A percentile compares a stretch with the other conserved stretches of the same genome.
phyloP scores from a whole-genome alignment of 2,329 filamentous ascomycete genomes.

The Aurifilum marmelostoma region DNA sequence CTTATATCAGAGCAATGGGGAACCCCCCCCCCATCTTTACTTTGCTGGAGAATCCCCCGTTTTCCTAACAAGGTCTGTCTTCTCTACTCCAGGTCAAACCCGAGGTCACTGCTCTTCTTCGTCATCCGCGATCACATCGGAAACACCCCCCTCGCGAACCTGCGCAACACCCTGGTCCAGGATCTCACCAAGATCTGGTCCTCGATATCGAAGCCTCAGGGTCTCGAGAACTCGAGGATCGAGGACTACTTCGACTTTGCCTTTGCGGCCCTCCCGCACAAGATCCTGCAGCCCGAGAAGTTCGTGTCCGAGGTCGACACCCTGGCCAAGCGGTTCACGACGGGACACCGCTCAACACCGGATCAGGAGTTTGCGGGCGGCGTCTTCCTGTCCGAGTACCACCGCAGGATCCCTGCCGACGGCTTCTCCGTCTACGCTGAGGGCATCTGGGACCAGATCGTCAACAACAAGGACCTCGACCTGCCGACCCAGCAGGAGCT shows the following conservation, averaged over 20 bases:
- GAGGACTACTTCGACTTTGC: constrained; percentile 99
- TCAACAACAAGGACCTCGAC: constrained; percentile 97
- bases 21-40: too few relatives aligned
- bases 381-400: constrained; percentile 91
- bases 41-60: not conserved
- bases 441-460: constrained; percentile 97
- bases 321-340: constrained; percentile 78
- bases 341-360: constrained; percentile 75
- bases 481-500: constrained; percentile 96
- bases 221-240: constrained; percentile 85
- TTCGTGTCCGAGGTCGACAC: constrained; percentile 81
- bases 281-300: constrained; percentile 91
- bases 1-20: too few relatives aligned
- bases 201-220: constrained; percentile 86
- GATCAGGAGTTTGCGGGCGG: constrained; percentile 78
- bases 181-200: constrained; percentile 93
- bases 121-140: constrained; percentile 97
- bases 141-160: constrained; percentile 82
- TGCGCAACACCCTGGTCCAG: constrained; percentile 87
- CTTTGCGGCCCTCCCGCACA: constrained; percentile 93
- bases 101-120: constrained; percentile 93
- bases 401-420: constrained; percentile 92
- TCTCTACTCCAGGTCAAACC: constrained; percentile 69
- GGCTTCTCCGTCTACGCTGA: constrained; percentile 94
- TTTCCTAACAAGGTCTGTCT: not conserved